Evolutionary conservation across 306 rosid genomes (phyloP).

Genomic region (Dryas alaskensis): DNA sequence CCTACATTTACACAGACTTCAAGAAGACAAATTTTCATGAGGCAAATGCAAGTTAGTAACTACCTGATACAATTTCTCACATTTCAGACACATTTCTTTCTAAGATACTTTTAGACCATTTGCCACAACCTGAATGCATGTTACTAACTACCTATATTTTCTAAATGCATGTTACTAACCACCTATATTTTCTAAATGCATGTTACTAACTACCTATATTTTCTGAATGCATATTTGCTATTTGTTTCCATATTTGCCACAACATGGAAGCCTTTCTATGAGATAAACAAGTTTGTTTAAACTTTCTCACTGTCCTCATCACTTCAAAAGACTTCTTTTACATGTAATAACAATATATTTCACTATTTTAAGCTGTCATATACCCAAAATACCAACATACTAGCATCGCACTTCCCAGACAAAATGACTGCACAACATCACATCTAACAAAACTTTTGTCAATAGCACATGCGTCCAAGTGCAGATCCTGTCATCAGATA

Average conservation of each 20-base stretch:
- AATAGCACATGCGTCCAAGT: conserved; percentile 1
- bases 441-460: not conserved
- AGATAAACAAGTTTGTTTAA: not conserved
- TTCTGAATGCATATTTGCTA: not conserved
- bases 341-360: not conserved
- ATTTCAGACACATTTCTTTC: not conserved
- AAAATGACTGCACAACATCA: not conserved
- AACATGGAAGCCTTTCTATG: not conserved
- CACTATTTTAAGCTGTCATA: not conserved
- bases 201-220: not conserved
- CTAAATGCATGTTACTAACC: not conserved
- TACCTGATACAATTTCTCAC: not conserved
- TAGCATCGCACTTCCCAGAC: not conserved
- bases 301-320: not conserved
- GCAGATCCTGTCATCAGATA: conserved; percentile 14
- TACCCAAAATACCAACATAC: not conserved
- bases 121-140: too few species aligned
- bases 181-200: not conserved
- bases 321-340: not conserved
- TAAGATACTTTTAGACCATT: not conserved
- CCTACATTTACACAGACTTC: not conserved
- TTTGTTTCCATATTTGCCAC: not conserved
- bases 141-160: not conserved
- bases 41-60: not conserved
- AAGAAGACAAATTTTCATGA: not conserved